phyloP scores from a whole-genome alignment of 768 basidiomycete species.

The Pholiota microspora region DNA sequence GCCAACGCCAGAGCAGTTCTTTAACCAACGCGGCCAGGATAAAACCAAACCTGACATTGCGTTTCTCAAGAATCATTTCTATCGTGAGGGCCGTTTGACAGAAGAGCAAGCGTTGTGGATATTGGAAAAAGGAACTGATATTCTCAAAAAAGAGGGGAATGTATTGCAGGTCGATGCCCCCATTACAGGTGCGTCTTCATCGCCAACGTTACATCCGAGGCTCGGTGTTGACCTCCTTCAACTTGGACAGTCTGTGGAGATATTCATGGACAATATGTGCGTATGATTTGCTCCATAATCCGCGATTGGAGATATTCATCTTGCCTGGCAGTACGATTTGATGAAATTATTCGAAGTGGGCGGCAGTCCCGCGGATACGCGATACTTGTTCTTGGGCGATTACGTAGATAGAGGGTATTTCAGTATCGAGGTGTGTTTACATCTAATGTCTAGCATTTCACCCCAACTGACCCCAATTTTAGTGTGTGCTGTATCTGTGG shows the following conservation, averaged over 20 bases:
- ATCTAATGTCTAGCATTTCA: neutral
- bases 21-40: constrained; percentile 67
- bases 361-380: constrained; percentile 90
- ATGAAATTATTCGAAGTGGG: constrained; percentile 97
- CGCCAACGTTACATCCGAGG: constrained; percentile 8
- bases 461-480: constrained; percentile 15
- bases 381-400: constrained; percentile 91
- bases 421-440: constrained; percentile 73
- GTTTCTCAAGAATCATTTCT: constrained; percentile 98
- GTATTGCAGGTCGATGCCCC: constrained; percentile 94
- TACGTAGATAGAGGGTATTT: constrained; percentile 95
- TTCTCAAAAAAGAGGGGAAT: constrained; percentile 84
- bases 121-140: constrained; percentile 79
- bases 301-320: constrained; percentile 7
- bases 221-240: constrained; percentile 4
- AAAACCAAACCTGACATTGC: constrained; percentile 91
- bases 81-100: constrained; percentile 89
- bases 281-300: constrained; percentile 28
- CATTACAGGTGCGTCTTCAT: constrained; percentile 74
- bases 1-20: constrained; percentile 95
- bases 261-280: constrained; percentile 98
- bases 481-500: constrained; percentile 99
- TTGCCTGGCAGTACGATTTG: constrained; percentile 70
- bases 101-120: constrained; percentile 97
- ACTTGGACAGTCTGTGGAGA: constrained; percentile 81